A percentile compares a stretch with the other conserved stretches of the same genome.
These are phyloP conservation scores for Lentinula sp. DNA, from an alignment of 768 basidiomycete species.

Conservation along the genomic window DNA sequence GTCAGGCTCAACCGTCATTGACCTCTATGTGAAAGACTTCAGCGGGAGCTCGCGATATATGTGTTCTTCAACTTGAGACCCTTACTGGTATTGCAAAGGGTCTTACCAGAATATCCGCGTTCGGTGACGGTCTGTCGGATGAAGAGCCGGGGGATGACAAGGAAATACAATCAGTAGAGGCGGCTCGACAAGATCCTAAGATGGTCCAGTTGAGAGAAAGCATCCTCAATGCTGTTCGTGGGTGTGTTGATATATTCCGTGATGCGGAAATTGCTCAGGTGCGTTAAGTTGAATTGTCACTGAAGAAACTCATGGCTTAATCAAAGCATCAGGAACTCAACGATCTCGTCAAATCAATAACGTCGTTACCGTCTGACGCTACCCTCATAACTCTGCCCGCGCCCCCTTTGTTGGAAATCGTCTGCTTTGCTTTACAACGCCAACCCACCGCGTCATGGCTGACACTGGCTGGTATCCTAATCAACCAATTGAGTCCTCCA, in stretches of 20 bases:
- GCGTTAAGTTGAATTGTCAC: slow-evolving; percentile 20
- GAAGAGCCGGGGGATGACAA: slow-evolving; percentile 45
- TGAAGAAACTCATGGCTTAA: not conserved
- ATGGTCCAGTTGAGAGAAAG: slow-evolving; percentile 60
- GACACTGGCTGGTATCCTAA: slow-evolving; percentile 71
- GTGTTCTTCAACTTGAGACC: slow-evolving; percentile 71
- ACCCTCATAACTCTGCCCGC: slow-evolving; percentile 80
- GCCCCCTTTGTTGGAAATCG: slow-evolving; percentile 73
- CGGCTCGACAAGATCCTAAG: slow-evolving; percentile 57
- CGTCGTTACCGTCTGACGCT: slow-evolving; percentile 67
- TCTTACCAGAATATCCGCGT: slow-evolving; percentile 59
- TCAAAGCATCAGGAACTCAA: slow-evolving; percentile 53
- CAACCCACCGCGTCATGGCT: slow-evolving; percentile 83
- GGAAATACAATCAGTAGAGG: slow-evolving; percentile 49
- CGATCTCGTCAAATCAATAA: slow-evolving; percentile 82
- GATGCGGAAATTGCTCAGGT: slow-evolving; percentile 79
- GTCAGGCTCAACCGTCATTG: not conserved
- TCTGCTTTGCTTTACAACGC: slow-evolving; percentile 65
- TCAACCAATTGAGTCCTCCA: slow-evolving; percentile 79
- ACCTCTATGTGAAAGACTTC: slow-evolving; percentile 40
- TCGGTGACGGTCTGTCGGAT: slow-evolving; percentile 16
- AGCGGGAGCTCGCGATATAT: slow-evolving; percentile 61
- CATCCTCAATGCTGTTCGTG: slow-evolving; percentile 54
- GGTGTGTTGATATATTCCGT: slow-evolving; percentile 66
- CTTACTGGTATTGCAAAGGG: slow-evolving; percentile 85